Base-by-base conservation (phyloP, 441 rosid genomes). In the Populus hybrid region DNA sequence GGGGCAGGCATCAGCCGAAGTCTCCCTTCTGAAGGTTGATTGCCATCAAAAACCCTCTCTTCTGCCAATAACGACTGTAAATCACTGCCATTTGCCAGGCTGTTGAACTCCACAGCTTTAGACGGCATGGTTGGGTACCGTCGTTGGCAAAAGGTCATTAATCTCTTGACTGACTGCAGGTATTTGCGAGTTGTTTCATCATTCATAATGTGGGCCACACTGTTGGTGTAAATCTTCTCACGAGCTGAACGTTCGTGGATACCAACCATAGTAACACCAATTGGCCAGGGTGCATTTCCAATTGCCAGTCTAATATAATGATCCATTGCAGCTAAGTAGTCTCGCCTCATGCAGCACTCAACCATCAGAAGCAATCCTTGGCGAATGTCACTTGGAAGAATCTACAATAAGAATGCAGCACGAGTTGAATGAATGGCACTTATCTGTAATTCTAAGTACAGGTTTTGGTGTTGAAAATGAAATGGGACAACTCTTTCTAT, bases 251-350 rank as follows among this genome's bases (percentile, higher is more conserved):
- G 96, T 81, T 95, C 99, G 35, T 95, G 99, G 80, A 95, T 95
- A 86, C 99, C 99, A 88, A 95, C 99, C 99, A 95, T 95, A 86
- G 99, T 95, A 32, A 95, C 99, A 81, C 98, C 97, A 53, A 95
- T 95, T 57, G 99, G 99, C 99, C 99, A 95, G 23, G 98, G 98
- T 16, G 98, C 99, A 80, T 93, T 95, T 8, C 99, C 99, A 12
- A 95, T 95, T 28, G 98, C 96, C 85, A 95, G 66, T 83, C 86
- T 92, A 81, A 95, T 95, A 79, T 95, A 95, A 18, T 91, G 99
- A 84, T 95, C 98, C 99, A 93, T 92, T 38, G 94, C 99, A 73
- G 99, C 98, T 11, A 95, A 91, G 90, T 95, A 95, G 84, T 93
- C 97, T 70, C 99, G 86, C 88, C 86, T 85, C 84, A 89, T 88